These are phyloP conservation scores for Aspergillus taichungensis DNA, from an alignment of 495 filamentous ascomycete species.

Conservation along the genomic window DNA sequence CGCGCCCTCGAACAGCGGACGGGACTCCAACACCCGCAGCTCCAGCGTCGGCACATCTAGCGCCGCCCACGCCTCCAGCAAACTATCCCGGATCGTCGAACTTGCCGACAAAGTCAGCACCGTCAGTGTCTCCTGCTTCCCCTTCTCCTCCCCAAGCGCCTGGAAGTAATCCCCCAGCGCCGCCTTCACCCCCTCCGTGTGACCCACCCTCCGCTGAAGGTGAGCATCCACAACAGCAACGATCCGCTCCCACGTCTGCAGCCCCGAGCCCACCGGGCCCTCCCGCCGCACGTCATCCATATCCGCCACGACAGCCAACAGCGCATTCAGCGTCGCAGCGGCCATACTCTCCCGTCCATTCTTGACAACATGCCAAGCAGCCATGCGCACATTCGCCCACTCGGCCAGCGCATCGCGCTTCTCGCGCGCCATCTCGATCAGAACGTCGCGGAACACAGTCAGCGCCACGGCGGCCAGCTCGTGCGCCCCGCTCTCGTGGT, in stretches of 20 bases:
- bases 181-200: constrained; percentile 18
- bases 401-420: constrained; percentile 20
- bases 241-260: constrained; percentile 13
- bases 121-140: constrained; percentile 21
- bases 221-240: constrained; percentile 22
- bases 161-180: constrained; percentile 29
- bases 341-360: constrained; percentile 58
- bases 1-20: constrained; percentile 57
- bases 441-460: constrained; percentile 29
- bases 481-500: constrained; percentile 49
- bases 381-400: constrained; percentile 48
- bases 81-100: constrained; percentile 47
- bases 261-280: constrained; percentile 11
- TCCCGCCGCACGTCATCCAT: constrained; percentile 17
- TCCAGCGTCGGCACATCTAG: constrained; percentile 32
- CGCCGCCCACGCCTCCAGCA: constrained; percentile 21
- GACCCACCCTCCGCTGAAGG: constrained; percentile 19
- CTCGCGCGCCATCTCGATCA: constrained; percentile 19
- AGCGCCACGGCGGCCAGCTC: constrained; percentile 46
- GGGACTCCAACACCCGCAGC: constrained; percentile 54
- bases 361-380: constrained; percentile 56
- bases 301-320: constrained; percentile 37
- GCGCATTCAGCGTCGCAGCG: constrained; percentile 44
- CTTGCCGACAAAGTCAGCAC: constrained; percentile 53
- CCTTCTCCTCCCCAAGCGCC: constrained; percentile 16